Percentiles rank a stretch among this genome's conserved stretches.
Conservation (phyloP, 805 yeast genomes). For the Wickerhamiella parazyma region DNA sequence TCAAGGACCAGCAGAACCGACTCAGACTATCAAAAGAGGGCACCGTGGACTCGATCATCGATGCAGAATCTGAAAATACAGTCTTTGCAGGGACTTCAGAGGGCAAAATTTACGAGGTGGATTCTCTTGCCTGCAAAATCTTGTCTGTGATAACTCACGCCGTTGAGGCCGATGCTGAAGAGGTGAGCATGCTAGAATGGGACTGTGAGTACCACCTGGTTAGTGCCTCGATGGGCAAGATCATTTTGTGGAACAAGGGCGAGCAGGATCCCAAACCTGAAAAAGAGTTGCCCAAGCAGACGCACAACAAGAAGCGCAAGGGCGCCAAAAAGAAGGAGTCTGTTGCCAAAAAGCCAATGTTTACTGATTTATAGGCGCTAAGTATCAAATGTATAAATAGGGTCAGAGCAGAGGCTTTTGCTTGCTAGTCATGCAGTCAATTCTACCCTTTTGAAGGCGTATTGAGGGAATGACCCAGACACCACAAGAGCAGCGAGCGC, state of each 20-base stretch:
- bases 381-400: not conserved
- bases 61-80: slow-evolving; percentile 30
- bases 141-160: slow-evolving; percentile 57
- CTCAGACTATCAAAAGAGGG: slow-evolving; percentile 50
- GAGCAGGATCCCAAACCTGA: slow-evolving; percentile 11
- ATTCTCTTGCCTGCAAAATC: slow-evolving; percentile 49
- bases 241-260: slow-evolving; percentile 55
- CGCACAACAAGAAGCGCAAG: slow-evolving; percentile 1
- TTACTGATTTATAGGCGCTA: slow-evolving; percentile 2
- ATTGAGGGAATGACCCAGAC: slow-evolving; percentile 91
- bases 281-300: not conserved
- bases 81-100: slow-evolving; percentile 49
- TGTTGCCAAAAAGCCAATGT: not conserved
- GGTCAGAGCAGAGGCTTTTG: slow-evolving; percentile 7
- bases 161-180: slow-evolving; percentile 37
- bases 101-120: slow-evolving; percentile 56
- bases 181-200: slow-evolving; percentile 60
- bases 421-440: slow-evolving; percentile 40
- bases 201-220: slow-evolving; percentile 70
- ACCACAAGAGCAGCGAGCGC: slow-evolving; percentile 88
- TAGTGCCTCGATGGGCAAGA: slow-evolving; percentile 69
- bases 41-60: slow-evolving; percentile 56
- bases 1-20: slow-evolving; percentile 62
- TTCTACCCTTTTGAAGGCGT: slow-evolving; percentile 65
- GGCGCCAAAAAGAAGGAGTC: not conserved